Evolutionary conservation across 257 asterid genomes (phyloP).

Genomic region (Solanum boliviense): DNA sequence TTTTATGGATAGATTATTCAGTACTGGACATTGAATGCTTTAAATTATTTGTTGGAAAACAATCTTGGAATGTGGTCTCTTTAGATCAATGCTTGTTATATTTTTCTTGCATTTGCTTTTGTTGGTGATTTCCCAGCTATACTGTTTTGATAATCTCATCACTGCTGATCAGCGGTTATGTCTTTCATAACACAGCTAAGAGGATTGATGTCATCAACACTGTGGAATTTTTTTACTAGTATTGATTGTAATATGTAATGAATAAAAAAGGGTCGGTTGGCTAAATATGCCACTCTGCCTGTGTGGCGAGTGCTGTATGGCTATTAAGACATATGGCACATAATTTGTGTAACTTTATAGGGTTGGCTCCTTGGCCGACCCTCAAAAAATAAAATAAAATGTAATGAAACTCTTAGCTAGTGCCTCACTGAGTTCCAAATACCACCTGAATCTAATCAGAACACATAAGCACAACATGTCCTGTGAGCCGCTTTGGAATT

Average conservation of each 20-base stretch:
- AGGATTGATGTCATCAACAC: not conserved
- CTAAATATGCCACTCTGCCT: conserved; percentile 30
- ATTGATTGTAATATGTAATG: not conserved
- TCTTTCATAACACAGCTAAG: not conserved
- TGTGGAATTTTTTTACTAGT: not conserved
- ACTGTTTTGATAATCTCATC: not conserved
- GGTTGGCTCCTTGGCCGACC: conserved; percentile 64
- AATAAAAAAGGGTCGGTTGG: conserved; percentile 84
- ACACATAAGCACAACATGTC: not conserved
- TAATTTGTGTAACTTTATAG: conserved; percentile 37
- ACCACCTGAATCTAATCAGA: not conserved
- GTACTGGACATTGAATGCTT: not conserved
- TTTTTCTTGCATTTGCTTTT: not conserved
- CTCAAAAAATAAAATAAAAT: conserved; percentile 12
- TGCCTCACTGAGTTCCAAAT: not conserved
- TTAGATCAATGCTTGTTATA: not conserved
- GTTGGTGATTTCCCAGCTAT: not conserved
- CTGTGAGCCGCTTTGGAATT: not conserved
- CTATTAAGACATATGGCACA: conserved; percentile 91
- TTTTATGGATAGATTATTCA: not conserved
- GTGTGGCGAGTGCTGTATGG: conserved; percentile 38
- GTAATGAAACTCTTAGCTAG: not conserved
- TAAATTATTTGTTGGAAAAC: not conserved
- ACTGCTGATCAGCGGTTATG: not conserved
- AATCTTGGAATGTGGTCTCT: not conserved